Conservation (phyloP, 441 rosid genomes). For the Erodium trifolium region DNA sequence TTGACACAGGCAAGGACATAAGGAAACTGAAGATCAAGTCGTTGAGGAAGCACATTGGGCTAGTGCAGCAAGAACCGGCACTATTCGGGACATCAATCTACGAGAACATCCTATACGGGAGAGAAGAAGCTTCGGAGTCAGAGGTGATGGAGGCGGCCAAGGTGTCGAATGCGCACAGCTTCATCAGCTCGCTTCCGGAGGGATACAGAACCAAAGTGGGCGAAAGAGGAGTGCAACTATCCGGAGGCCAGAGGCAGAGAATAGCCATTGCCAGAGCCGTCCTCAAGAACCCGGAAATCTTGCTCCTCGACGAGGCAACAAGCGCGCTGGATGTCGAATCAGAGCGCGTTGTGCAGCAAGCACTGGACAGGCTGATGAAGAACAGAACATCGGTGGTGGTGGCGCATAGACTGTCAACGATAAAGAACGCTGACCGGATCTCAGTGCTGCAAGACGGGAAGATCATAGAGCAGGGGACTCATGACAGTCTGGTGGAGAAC, state of each 20-base stretch:
- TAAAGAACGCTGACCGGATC: slow-evolving; percentile 77
- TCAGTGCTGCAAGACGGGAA: slow-evolving; percentile 92
- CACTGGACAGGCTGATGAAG: slow-evolving; percentile 79
- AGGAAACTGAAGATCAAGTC: slow-evolving; percentile 85
- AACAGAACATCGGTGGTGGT: slow-evolving; percentile 85
- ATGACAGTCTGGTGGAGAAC: slow-evolving; percentile 47
- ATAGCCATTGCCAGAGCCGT: too few species aligned
- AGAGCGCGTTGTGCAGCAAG: slow-evolving; percentile 91
- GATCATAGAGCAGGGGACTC: slow-evolving; percentile 94
- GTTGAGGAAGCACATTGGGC: slow-evolving; percentile 75
- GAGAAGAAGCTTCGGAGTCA: slow-evolving; percentile 67
- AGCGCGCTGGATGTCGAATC: slow-evolving; percentile 93
- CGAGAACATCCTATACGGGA: slow-evolving; percentile 92
- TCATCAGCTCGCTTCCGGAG: slow-evolving; percentile 71
- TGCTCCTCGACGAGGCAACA: slow-evolving; percentile 96
- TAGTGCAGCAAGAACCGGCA: slow-evolving; percentile 96
- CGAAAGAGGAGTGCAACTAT: too few species aligned
- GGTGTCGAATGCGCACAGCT: slow-evolving; percentile 86
- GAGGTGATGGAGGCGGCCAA: slow-evolving; percentile 97
- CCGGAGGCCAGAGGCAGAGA: too few species aligned
- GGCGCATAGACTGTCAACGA: slow-evolving; percentile 84
- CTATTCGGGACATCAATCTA: slow-evolving; percentile 76
- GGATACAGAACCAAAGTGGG: slow-evolving; percentile 67
- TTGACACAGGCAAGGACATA: slow-evolving; percentile 44
- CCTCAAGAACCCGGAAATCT: slow-evolving; percentile 75